These are phyloP conservation scores for Gynostemma pentaphyllum DNA, from an alignment of 306 rosid species.

Conservation along the genomic window DNA sequence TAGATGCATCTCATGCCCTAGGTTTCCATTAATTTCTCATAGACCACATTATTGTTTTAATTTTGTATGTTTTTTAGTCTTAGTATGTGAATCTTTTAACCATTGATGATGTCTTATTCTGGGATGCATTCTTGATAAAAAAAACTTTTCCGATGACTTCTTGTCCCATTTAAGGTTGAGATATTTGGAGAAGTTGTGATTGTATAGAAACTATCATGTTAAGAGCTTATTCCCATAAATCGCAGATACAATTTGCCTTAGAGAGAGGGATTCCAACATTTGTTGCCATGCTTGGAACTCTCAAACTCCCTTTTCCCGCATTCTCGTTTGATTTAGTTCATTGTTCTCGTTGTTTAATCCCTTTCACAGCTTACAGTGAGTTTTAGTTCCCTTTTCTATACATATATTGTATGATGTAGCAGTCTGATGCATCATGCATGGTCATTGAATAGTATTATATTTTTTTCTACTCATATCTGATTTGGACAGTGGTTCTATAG, in stretches of 20 bases:
- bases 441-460: neutral
- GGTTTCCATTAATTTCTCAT: too few relatives aligned
- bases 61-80: too few relatives aligned
- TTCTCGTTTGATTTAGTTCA: constrained; percentile 87
- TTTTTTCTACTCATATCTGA: neutral
- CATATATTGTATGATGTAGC: neutral
- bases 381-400: neutral
- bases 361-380: constrained; percentile 97
- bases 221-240: constrained; percentile 89
- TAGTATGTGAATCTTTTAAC: too few relatives aligned
- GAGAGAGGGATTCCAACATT: constrained; percentile 98
- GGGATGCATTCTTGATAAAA: too few relatives aligned
- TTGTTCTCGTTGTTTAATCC: constrained; percentile 92
- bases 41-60: too few relatives aligned
- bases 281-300: constrained; percentile 98
- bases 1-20: too few relatives aligned
- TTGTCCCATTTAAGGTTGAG: too few relatives aligned
- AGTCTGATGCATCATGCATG: neutral
- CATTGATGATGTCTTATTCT: too few relatives aligned
- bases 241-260: constrained; percentile 92
- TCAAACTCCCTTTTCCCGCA: constrained; percentile 88
- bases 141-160: too few relatives aligned
- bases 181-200: too few relatives aligned
- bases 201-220: too few relatives aligned
- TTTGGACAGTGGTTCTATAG: neutral